Percentiles rank a stretch among this genome's conserved stretches.
phyloP scores from a whole-genome alignment of 148 eudicot genomes.

The Amaranthus palmeri region DNA sequence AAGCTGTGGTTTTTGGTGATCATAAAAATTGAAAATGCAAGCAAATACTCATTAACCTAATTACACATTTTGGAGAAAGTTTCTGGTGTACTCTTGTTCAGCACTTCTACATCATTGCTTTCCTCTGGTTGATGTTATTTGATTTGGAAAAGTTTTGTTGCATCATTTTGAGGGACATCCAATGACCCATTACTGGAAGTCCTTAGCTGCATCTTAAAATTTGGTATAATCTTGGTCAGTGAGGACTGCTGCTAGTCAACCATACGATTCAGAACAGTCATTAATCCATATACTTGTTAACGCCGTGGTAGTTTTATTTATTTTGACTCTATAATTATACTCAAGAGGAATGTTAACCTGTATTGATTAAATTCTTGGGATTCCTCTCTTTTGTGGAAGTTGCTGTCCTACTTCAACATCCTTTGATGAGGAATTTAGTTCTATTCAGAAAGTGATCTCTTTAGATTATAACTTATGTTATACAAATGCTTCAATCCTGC shows the following conservation, averaged over 20 bases:
- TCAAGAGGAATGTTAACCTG: constrained; percentile 35
- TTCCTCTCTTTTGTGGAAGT: constrained; percentile 25
- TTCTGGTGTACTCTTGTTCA: constrained; percentile 23
- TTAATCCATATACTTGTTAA: constrained; percentile 21
- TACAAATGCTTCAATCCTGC: constrained; percentile 39
- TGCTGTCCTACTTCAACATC: constrained; percentile 31
- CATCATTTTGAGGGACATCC: constrained; percentile 30
- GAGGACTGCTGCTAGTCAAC: constrained; percentile 38
- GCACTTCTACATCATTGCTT: constrained; percentile 19
- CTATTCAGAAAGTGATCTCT: constrained; percentile 48
- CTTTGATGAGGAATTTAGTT: constrained; percentile 40
- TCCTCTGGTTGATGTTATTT: constrained; percentile 23
- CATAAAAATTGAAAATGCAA: constrained; percentile 23
- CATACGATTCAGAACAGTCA: constrained; percentile 22
- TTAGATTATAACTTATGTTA: constrained; percentile 35
- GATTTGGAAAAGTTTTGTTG: constrained; percentile 21
- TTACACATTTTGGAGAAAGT: constrained; percentile 36
- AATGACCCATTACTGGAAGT: constrained; percentile 19
- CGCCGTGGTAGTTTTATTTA: constrained; percentile 33
- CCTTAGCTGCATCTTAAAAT: constrained; percentile 30
- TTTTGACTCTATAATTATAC: constrained; percentile 30
- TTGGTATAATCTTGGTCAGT: constrained; percentile 16
- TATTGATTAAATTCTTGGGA: constrained; percentile 35
- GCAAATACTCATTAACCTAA: constrained; percentile 26
- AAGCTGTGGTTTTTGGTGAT: constrained; percentile 36